Conservation (phyloP, 257 asterid species). For the Capsicum rhomboideum region DNA sequence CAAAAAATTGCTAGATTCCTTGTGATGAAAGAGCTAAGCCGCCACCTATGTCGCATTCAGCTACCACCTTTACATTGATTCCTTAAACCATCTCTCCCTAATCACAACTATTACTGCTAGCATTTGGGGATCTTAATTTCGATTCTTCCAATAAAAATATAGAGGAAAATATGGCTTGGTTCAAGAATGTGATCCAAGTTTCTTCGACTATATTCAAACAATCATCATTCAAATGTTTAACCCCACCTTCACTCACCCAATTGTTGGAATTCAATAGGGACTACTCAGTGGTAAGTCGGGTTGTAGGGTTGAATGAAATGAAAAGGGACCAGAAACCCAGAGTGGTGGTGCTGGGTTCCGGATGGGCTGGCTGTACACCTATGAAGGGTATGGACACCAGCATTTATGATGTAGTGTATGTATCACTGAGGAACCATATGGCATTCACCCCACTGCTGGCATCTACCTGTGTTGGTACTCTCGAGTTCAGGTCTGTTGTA, state of each 20-base stretch:
- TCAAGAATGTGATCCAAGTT: conserved; percentile 50
- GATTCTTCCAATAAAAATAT: neutral
- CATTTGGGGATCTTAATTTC: neutral
- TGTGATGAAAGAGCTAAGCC: neutral
- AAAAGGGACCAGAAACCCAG: conserved; percentile 83
- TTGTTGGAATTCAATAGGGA: conserved; percentile 37
- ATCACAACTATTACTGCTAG: neutral
- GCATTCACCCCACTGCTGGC: conserved; percentile 89
- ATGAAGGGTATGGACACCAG: conserved; percentile 69
- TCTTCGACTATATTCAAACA: conserved; percentile 23
- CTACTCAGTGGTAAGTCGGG: neutral
- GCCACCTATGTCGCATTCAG: neutral
- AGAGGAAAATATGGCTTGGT: conserved; percentile 54
- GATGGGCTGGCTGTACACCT: conserved; percentile 95
- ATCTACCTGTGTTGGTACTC: conserved; percentile 95
- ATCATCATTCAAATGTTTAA: conserved; percentile 8
- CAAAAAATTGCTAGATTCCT: neutral
- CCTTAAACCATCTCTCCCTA: neutral
- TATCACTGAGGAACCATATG: conserved; percentile 95
- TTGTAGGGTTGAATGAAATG: conserved; percentile 48
- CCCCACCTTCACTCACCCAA: conserved; percentile 33
- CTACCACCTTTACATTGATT: neutral
- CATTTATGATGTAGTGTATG: conserved; percentile 65
- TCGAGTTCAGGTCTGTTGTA: conserved; percentile 92
- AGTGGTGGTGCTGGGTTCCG: conserved; percentile 84